A percentile compares a stretch with the other conserved stretches of the same genome.
phyloP scores from a whole-genome alignment of 2,329 filamentous ascomycete genomes.

The Fusarium pseudocircinatum region DNA sequence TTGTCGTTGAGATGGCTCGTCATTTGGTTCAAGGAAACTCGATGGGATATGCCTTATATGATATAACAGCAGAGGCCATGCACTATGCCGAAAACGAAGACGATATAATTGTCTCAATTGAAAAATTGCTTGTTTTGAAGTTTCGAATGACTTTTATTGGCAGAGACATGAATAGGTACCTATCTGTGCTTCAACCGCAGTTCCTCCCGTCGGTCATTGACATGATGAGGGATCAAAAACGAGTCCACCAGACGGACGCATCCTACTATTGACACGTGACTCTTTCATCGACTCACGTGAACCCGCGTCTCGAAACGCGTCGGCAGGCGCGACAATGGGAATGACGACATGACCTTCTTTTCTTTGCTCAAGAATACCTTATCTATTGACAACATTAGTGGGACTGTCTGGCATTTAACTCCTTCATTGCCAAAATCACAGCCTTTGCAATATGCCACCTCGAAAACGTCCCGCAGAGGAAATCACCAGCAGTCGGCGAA shows the following conservation, averaged over 20 bases:
- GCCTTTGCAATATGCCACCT: conserved; percentile 47
- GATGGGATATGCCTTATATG: background rate
- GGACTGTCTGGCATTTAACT: background rate
- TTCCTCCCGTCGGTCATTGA: background rate
- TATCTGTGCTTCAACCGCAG: background rate
- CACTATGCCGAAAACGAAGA: background rate
- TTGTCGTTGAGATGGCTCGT: background rate
- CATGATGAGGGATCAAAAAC: background rate
- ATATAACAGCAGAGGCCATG: background rate
- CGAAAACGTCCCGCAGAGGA: conserved; percentile 52
- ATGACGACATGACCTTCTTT: conserved; percentile 39
- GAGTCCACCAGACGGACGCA: background rate
- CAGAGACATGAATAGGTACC: background rate
- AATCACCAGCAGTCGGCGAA: conserved; percentile 51
- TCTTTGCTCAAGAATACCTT: background rate
- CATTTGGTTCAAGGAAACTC: background rate
- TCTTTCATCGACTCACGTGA: conserved; percentile 37
- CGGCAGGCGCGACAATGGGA: conserved; percentile 27
- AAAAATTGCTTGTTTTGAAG: background rate
- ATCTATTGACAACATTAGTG: background rate
- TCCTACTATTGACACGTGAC: background rate
- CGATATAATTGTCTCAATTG: background rate
- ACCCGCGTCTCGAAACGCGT: conserved; percentile 39
- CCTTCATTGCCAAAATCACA: background rate
- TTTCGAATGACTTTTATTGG: background rate